Base-by-base conservation (phyloP, 352 stramenopile species). In the Peronosclerospora sorghi region DNA sequence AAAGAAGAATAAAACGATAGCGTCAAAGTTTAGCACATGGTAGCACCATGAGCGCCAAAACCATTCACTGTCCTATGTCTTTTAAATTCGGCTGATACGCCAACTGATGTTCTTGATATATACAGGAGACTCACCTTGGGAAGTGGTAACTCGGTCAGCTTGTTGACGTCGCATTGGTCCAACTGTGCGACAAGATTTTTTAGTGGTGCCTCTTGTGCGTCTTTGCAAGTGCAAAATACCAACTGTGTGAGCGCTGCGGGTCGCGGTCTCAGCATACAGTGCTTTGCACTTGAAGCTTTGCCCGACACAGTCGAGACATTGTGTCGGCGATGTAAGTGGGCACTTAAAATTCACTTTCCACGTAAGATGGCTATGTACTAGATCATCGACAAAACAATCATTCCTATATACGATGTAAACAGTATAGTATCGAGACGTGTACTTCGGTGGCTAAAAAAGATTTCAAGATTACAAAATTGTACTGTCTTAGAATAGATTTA, bases 91-190 rank as follows among this genome's bases (percentile, higher is more conserved):
- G 3, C 21, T 26, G 21, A 26, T 26, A 26, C 21, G 21, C 21
- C 21, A 3, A 26, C 4, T 26, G 21, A 26, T 41, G 8, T 20
- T 20, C 13, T 32, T 20, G 5, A 19, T n/a, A 13, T 21, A 15
- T n/a, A 40, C 19, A 32, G 30, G 26, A 23, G 39, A 30, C 48
- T 51, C 43, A 58, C 54, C 54, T 58, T n/a, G 27, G 40, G 37
- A 40, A 37, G 34, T 32, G 15, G n/a, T 34, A 35, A 28, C 35
- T 14, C 23, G 19, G 12, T 41, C 29, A 18, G 15, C 24, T 14
- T 45, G 28, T 32, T 48, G 32, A n/a, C 23, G 40, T 18, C 38
- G 35, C 44, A 59, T 54, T 48, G 27, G 9, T 51, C n/a, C 17
- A 32, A 32, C n/a, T n/a, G n/a, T 28, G 39, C 10, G 19, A 54